Base-by-base conservation (phyloP, 495 filamentous ascomycete species). In the Neurospora sp. region DNA sequence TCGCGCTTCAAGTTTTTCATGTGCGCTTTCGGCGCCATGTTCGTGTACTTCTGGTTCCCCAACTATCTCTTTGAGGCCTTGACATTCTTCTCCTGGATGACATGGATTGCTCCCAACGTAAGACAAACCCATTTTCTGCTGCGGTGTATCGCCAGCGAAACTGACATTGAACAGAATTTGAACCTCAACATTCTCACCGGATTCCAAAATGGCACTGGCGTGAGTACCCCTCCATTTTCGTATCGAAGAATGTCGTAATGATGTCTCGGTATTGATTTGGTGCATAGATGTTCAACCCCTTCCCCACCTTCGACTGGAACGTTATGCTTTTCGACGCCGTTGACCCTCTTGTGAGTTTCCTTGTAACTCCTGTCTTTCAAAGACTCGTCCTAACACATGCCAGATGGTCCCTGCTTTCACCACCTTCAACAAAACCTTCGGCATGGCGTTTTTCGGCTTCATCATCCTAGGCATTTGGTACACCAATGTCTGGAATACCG, bases 231-330 rank as follows among this genome's bases (percentile, higher is more conserved):
- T n/a, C n/a, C n/a, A n/a, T 17, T 8, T 14, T 3, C 3, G 27
- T 0, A 20, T 35, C 17, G 17, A 37, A 17, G 17, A 37, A 17
- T 40, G 4, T 27, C 22, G n/a, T 31, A 5, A 35, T 14, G 40
- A 35, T 31, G 5, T 22, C 17, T 20, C 9, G 27, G 10, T 41
- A 22, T 48, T 41, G 35, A 31, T 4, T 31, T 70, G 37, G 17
- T 4, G 48, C 10, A 22, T 22, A 59, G 48, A 35, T 71, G 27
- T 44, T 84, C 12, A 84, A 84, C 70, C 82, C 81, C 2, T 69
- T 81, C 20, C 79, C 83, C 9, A 84, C 80, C 0, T 81, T 82
- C 44, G 83, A 84, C 76, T 84, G 82, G 82, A 84, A 84, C 72
- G 79, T 81, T 12, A 16, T 83, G 14, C 74, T 71, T 69, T 80